Evolutionary conservation across 192 early-diverging fungal species (phyloP).

Genomic region (Backusella mclennaniae): DNA sequence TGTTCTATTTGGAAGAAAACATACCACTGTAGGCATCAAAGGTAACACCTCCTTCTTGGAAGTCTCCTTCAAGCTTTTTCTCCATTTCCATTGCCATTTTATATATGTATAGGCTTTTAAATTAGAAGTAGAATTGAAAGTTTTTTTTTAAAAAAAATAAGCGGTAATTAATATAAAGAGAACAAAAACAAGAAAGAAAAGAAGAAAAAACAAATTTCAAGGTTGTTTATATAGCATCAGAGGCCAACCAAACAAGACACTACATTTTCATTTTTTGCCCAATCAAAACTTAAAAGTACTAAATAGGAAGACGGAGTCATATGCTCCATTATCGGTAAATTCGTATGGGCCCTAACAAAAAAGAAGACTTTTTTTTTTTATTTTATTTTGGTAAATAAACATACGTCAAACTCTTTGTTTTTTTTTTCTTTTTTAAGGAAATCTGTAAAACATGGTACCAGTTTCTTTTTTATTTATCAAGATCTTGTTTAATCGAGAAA

Average conservation of each 20-base stretch:
- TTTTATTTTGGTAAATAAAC: neutral
- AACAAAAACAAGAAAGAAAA: neutral
- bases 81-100: constrained; percentile 11
- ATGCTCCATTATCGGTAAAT: neutral
- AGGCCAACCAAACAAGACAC: neutral
- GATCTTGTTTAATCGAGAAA: neutral
- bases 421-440: neutral
- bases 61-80: neutral
- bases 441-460: neutral
- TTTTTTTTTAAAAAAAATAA: neutral
- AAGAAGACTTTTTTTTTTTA: neutral
- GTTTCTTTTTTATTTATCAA: neutral
- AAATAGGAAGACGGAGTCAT: constrained; percentile 1
- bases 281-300: neutral
- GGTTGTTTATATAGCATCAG: neutral
- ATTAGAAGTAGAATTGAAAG: neutral
- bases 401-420: neutral
- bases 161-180: neutral
- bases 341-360: neutral
- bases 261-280: neutral
- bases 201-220: no score
- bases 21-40: constrained; percentile 11
- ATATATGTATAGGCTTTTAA: neutral
- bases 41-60: neutral
- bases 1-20: no score